Base-by-base conservation (phyloP, 2,329 filamentous ascomycete species). In the Hypoxylon sp. region DNA sequence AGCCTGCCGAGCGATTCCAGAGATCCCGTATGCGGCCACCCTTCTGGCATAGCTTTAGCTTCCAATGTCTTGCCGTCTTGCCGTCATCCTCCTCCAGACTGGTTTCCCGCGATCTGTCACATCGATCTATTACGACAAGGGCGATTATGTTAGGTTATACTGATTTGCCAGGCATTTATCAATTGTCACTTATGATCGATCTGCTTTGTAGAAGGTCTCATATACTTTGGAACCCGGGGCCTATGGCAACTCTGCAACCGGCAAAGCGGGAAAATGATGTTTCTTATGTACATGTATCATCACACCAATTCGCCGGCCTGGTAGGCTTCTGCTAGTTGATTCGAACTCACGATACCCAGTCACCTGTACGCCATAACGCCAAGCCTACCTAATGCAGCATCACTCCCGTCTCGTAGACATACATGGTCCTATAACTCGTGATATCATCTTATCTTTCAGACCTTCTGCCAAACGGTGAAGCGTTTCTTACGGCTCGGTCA, bases 401-500 rank as follows among this genome's bases (percentile, higher is more conserved):
- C 52, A 3, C 30, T 20, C 33, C 52, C 42, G 22, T 11, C 22
- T 42, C 48, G 26, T 46, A 50, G 26, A 30, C 5, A 18, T n/a
- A 16, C 24, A 22, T n/a, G n/a, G n/a, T n/a, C 3, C 32, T 9
- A 32, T 20, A 45, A 55, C 48, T 46, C 33, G 45, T 64, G 42
- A 38, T 50, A 33, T 57, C 60, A 24, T 50, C 33, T 12, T 9
- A 36, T 30, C 12, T 30, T 12, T 22, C 38, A 8, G 7, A n/a
- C 24, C 12, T 20, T 36, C n/a, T 20, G 11, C 16, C 2, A 14
- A 45, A 32, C 5, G 44, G 16, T 22, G 46, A n/a, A 5, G 7
- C 59, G 20, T n/a, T n/a, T 24, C 28, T 61, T 56, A 73, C 16
- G 64, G 38, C 32, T 68, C 70, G 1, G 67, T 57, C 75, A 84